Conservation (phyloP, 805 yeast species). For the Starmerella floricola region DNA sequence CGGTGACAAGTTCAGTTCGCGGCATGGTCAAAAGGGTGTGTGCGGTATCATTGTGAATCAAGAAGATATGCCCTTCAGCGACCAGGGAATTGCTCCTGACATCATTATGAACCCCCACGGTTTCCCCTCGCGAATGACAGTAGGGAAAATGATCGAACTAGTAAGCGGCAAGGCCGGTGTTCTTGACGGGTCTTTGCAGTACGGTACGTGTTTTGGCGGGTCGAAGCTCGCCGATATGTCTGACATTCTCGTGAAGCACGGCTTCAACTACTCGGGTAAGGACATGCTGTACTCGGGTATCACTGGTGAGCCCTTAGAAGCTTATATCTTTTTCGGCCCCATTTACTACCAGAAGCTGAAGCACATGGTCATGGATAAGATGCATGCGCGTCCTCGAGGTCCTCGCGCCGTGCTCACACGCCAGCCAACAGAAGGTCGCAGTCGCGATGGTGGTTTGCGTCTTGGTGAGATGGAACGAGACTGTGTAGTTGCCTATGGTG, state of each 20-base stretch:
- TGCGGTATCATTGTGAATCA: conserved; percentile 97
- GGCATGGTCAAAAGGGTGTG: conserved; percentile 99
- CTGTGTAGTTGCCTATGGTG: conserved; percentile 98
- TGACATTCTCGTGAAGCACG: conserved; percentile 73
- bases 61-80: conserved; percentile 92
- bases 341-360: conserved; percentile 95
- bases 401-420: conserved; percentile 96
- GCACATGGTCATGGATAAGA: conserved; percentile 97
- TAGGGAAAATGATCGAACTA: conserved; percentile 94
- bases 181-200: conserved; percentile 75
- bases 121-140: conserved; percentile 99
- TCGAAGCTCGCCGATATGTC: conserved; percentile 95
- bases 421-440: conserved; percentile 98
- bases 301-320: conserved; percentile 94
- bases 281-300: conserved; percentile 96
- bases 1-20: conserved; percentile 92
- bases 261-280: conserved; percentile 89
- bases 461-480: conserved; percentile 99
- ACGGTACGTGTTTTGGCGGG: conserved; percentile 98
- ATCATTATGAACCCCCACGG: conserved; percentile 99
- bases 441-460: conserved; percentile 97
- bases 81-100: conserved; percentile 84
- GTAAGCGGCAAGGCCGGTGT: conserved; percentile 98
- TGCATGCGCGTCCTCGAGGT: conserved; percentile 99
- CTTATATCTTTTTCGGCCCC: conserved; percentile 96